Conservation (phyloP, 2,329 filamentous ascomycete species). For the Cladophialophora immunda region DNA sequence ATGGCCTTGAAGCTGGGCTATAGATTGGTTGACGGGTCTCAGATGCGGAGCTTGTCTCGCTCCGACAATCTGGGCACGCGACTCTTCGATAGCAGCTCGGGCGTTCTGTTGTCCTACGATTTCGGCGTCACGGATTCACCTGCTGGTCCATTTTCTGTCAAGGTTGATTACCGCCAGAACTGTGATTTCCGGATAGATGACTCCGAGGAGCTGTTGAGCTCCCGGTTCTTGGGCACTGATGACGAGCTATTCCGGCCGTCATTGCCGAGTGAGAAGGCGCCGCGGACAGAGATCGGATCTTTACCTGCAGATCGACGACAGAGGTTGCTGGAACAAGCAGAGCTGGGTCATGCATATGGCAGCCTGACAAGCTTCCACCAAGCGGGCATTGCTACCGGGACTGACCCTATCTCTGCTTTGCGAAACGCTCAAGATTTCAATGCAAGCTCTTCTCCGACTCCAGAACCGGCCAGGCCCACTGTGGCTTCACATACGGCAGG, state of each 20-base stretch:
- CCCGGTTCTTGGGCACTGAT: slow-evolving; percentile 89
- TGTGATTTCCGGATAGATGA: slow-evolving; percentile 93
- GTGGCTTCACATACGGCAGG: slow-evolving; percentile 56
- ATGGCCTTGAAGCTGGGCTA: slow-evolving; percentile 77
- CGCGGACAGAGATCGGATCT: slow-evolving; percentile 67
- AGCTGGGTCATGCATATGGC: slow-evolving; percentile 82
- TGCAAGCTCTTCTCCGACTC: slow-evolving; percentile 58
- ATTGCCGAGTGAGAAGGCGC: slow-evolving; percentile 63
- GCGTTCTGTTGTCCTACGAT: slow-evolving; percentile 76
- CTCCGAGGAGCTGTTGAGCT: slow-evolving; percentile 88
- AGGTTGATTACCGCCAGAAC: slow-evolving; percentile 84
- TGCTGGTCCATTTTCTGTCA: slow-evolving; percentile 81
- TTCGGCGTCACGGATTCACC: slow-evolving; percentile 88
- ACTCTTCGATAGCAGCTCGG: slow-evolving; percentile 69
- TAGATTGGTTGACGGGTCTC: slow-evolving; percentile 72
- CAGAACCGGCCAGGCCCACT: slow-evolving; percentile 57
- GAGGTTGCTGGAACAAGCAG: slow-evolving; percentile 57
- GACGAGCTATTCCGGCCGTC: slow-evolving; percentile 87
- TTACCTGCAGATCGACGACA: slow-evolving; percentile 68
- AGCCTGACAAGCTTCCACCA: slow-evolving; percentile 87
- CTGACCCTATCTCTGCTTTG: slow-evolving; percentile 85
- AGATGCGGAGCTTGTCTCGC: slow-evolving; percentile 59
- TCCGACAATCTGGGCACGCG: slow-evolving; percentile 76
- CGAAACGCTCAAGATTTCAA: slow-evolving; percentile 69
- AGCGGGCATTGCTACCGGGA: slow-evolving; percentile 77